Evolutionary conservation across 768 basidiomycete species (phyloP), one percentile per base, ranked within the genome.

Genomic region (Trametes sanguinea): DNA sequence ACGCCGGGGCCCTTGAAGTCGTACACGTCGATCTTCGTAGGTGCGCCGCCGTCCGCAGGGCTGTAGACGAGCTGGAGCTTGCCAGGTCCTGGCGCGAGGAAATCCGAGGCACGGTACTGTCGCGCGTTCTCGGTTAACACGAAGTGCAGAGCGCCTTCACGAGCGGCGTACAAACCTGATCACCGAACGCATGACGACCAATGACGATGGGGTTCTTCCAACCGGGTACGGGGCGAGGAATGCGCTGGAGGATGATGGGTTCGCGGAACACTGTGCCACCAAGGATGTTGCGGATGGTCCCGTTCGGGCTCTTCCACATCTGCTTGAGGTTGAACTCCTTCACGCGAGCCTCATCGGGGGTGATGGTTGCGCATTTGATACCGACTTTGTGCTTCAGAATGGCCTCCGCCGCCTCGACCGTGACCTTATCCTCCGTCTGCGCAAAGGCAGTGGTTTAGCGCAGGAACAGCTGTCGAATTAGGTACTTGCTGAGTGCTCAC

Each of bases 291-390:
- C 96, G 90, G 76, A 98, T 98, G 2, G 95, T 96, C 68, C 95
- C 95, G 75, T 97, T 97, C 6, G 95, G 96, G 71, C 92, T 94
- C 80, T 82, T 90, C 95, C 94, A 97, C 96, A 99, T 99, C 77
- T 95, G 87, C 82, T 97, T 98, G 73, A 99, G 83, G 52, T 94
- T 92, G 85, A 97, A 99, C 77, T 98, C 97, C 73, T 95, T 78
- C 50, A 98, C 94, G 60, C 95, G 89, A 27, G 87, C 94, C 74
- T 98, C 96, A 73, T 99, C 97, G 6, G 97, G 97, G 1, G 97
- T 99, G 78, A 98, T 98, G 47, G 96, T 98, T 43, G 95, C 96
- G 78, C 96, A 99, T 77, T 99, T 99, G 80, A 98, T 95, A 65
- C 96, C 97, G 66, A 99, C 97, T 65, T 88, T 88, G 84, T 97